These are phyloP conservation scores for Alternaria ventricosa DNA, from an alignment of 2,329 filamentous ascomycete genomes.

Conservation along the genomic window DNA sequence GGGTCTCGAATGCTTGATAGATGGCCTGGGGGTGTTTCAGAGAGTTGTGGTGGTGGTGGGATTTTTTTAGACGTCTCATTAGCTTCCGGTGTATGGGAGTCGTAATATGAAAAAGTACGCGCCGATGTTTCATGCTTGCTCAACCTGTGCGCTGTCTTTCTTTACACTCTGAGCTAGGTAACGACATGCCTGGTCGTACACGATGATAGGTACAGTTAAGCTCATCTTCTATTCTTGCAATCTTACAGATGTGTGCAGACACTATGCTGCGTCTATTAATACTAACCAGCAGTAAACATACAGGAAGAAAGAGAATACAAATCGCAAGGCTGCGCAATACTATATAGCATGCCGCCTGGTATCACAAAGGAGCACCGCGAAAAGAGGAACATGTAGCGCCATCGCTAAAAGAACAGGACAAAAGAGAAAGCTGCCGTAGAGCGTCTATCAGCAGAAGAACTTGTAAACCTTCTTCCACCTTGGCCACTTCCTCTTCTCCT, in stretches of 20 bases:
- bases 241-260: neutral
- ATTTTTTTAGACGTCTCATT: too few species aligned
- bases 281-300: slow-evolving; percentile 7
- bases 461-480: slow-evolving; percentile 59
- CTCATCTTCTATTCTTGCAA: neutral
- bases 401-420: slow-evolving; percentile 18
- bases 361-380: slow-evolving; percentile 29
- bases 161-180: neutral
- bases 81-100: too few species aligned
- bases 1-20: neutral
- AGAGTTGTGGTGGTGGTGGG: too few species aligned
- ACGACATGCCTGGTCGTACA: neutral
- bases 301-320: slow-evolving; percentile 8
- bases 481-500: slow-evolving; percentile 67
- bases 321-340: slow-evolving; percentile 36
- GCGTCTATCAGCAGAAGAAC: slow-evolving; percentile 50
- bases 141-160: neutral
- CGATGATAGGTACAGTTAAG: neutral
- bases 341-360: slow-evolving; percentile 40
- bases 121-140: neutral
- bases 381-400: slow-evolving; percentile 15
- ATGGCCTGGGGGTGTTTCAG: neutral
- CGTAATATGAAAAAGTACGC: too few species aligned
- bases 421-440: neutral
- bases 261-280: slow-evolving; percentile 1